A percentile compares a stretch with the other conserved stretches of the same genome.
Evolutionary conservation across 352 stramenopile genomes (phyloP).

Genomic region (Nothophytophthora sp.): DNA sequence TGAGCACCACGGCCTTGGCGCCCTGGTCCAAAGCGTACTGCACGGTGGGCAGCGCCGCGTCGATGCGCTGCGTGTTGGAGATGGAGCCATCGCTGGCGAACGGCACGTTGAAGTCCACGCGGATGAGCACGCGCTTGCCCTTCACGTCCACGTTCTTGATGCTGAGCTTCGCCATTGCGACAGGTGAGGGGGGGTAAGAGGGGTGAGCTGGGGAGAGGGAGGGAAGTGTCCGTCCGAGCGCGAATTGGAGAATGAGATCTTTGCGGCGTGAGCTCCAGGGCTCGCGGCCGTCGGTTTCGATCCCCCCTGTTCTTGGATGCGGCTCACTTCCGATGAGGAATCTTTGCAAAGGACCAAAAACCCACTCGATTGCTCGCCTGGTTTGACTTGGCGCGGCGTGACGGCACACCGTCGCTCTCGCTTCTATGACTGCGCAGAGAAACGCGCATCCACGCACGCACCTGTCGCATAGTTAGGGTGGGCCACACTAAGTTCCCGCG

Average conservation of each 20-base stretch:
- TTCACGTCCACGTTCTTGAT: conserved; percentile 95
- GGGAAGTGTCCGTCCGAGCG: too few relatives aligned
- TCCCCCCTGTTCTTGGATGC: too few relatives aligned
- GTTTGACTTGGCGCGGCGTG: too few relatives aligned
- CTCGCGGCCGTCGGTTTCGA: too few relatives aligned
- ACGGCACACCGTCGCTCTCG: not conserved
- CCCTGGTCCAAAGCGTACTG: conserved; percentile 97
- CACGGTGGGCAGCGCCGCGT: conserved; percentile 95
- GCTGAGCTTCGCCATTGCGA: conserved; percentile 83
- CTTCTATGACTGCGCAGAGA: not conserved
- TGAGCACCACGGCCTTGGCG: conserved; percentile 98
- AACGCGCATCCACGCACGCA: too few relatives aligned
- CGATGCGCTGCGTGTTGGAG: conserved; percentile 99
- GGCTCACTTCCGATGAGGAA: too few relatives aligned
- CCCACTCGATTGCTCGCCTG: not conserved
- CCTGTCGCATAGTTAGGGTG: too few relatives aligned
- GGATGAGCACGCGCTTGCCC: conserved; percentile 98
- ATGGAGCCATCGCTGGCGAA: conserved; percentile 93
- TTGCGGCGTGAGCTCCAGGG: conserved; percentile 1
- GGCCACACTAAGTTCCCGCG: too few relatives aligned
- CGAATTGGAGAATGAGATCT: conserved; percentile 37
- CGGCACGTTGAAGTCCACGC: conserved; percentile 99
- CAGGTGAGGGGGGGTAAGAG: not conserved
- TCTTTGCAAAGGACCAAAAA: too few relatives aligned
- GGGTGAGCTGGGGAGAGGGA: conserved; percentile 13